Conservation (phyloP, 768 basidiomycete genomes). For the Suillus luteus region DNA sequence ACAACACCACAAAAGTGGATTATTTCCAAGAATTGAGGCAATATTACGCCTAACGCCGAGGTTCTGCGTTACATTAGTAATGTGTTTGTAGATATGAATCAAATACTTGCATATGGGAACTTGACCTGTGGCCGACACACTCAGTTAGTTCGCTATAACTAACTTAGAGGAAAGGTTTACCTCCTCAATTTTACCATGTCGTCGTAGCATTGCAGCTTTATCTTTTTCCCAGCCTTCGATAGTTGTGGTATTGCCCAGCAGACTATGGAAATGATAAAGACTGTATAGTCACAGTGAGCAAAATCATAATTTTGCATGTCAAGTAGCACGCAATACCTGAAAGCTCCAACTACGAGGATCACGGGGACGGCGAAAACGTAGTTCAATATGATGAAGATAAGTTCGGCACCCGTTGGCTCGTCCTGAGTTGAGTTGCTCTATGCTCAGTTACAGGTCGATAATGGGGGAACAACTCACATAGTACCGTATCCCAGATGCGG, state of each 20-base stretch:
- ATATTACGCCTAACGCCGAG: constrained; percentile 76
- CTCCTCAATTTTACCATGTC: constrained; percentile 83
- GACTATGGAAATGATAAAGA: constrained; percentile 81
- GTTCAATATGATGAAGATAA: constrained; percentile 88
- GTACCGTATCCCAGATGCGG: constrained; percentile 43
- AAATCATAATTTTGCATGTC: not conserved
- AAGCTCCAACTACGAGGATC: constrained; percentile 81
- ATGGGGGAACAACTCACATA: constrained; percentile 47
- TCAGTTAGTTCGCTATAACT: not conserved
- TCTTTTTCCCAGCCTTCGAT: constrained; percentile 99
- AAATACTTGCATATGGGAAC: constrained; percentile 81
- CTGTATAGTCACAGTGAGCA: constrained; percentile 44
- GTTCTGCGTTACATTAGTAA: constrained; percentile 52
- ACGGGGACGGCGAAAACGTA: constrained; percentile 86
- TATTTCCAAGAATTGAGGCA: constrained; percentile 73
- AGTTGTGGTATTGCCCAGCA: constrained; percentile 85
- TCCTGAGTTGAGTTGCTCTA: constrained; percentile 46
- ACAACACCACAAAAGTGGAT: constrained; percentile 82
- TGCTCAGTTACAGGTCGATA: constrained; percentile 2
- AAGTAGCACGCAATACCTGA: constrained; percentile 60
- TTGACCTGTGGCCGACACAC: constrained; percentile 54
- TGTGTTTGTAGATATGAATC: not conserved
- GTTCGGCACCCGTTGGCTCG: constrained; percentile 64
- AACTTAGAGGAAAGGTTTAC: constrained; percentile 36
- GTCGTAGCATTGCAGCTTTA: constrained; percentile 82